Conservation (phyloP, 1,284 basidiomycete species). For the Heterobasidion occidentale region DNA sequence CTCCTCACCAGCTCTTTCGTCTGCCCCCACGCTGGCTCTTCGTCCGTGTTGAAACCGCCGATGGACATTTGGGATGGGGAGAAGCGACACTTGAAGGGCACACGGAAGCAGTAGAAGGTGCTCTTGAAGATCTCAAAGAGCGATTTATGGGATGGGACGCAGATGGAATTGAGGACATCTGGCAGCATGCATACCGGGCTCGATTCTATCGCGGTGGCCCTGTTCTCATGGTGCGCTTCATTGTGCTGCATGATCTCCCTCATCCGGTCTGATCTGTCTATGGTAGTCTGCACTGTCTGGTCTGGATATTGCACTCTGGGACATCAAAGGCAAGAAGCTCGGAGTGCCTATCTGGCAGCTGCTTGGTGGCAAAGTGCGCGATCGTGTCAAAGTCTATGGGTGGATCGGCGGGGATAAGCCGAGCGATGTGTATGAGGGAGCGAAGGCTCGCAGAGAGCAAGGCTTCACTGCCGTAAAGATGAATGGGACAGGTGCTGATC, state of each 20-base stretch:
- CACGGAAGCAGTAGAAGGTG: slow-evolving; percentile 73
- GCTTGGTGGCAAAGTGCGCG: slow-evolving; percentile 65
- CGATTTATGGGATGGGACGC: slow-evolving; percentile 63
- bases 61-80: slow-evolving; percentile 67
- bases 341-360: slow-evolving; percentile 73
- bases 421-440: slow-evolving; percentile 52
- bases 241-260: background rate
- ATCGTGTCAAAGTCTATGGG: slow-evolving; percentile 50
- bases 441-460: slow-evolving; percentile 53
- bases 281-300: slow-evolving; percentile 43
- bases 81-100: slow-evolving; percentile 64
- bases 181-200: slow-evolving; percentile 57
- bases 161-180: slow-evolving; percentile 67
- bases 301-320: slow-evolving; percentile 53
- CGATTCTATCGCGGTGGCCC: slow-evolving; percentile 72
- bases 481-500: slow-evolving; percentile 52
- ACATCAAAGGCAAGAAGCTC: slow-evolving; percentile 75
- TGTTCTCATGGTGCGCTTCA: slow-evolving; percentile 52
- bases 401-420: slow-evolving; percentile 75
- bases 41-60: slow-evolving; percentile 62
- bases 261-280: background rate
- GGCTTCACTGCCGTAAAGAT: slow-evolving; percentile 77
- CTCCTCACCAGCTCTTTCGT: slow-evolving; percentile 43
- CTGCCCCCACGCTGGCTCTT: slow-evolving; percentile 74
- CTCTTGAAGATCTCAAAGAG: slow-evolving; percentile 51